Percentiles rank a stretch among this genome's conserved stretches.
Conservation (phyloP, 345 rosid genomes). For the Abelmoschus esculentus region DNA sequence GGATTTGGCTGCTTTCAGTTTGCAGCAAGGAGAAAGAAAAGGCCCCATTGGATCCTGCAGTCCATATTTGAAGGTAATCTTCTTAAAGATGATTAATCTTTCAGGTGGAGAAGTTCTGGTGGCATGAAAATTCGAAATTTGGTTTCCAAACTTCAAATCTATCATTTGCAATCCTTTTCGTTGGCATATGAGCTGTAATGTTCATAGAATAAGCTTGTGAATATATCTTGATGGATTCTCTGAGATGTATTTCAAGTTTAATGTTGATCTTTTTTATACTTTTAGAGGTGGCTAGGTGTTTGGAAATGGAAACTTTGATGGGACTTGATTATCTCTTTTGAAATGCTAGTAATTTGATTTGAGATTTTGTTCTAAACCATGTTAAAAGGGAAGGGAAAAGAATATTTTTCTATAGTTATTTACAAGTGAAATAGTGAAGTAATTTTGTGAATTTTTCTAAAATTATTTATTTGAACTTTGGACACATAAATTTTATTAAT, state of each 20-base stretch:
- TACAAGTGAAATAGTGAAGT: too few species aligned
- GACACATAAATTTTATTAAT: too few species aligned
- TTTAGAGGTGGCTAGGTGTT: background rate
- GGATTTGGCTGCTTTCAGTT: conserved; percentile 15
- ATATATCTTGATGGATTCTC: background rate
- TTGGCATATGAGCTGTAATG: background rate
- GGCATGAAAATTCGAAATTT: background rate
- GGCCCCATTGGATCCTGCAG: conserved; percentile 14
- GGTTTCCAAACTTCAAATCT: background rate
- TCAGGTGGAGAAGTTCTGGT: conserved; percentile 6
- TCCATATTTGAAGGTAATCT: conserved; percentile 10
- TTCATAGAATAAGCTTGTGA: background rate
- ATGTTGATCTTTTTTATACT: background rate
- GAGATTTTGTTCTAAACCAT: too few species aligned
- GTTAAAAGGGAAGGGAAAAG: too few species aligned
- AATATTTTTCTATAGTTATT: too few species aligned
- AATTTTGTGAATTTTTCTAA: too few species aligned
- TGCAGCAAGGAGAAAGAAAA: conserved; percentile 17
- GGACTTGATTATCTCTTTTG: background rate
- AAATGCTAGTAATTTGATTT: background rate
- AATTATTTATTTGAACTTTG: too few species aligned
- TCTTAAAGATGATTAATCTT: background rate
- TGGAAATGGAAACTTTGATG: conserved; percentile 1
- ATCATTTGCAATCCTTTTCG: background rate
- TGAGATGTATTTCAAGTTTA: background rate